Conservation (phyloP, 805 yeast genomes). For the Kregervanrija fluxuum region DNA sequence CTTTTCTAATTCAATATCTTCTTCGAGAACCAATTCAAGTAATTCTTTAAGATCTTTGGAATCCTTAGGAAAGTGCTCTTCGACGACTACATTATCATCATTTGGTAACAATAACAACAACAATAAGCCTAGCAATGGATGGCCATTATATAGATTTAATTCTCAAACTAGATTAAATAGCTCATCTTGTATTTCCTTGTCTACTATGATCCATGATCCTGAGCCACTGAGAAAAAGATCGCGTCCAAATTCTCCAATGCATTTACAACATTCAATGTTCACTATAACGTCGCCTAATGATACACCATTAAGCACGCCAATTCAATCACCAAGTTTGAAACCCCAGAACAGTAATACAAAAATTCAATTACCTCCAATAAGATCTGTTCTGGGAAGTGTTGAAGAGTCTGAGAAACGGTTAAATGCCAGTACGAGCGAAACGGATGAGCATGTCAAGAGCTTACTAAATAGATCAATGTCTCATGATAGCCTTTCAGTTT, state of each 20-base stretch:
- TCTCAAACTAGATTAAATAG: constrained; percentile 18
- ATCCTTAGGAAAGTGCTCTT: constrained; percentile 20
- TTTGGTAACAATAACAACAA: constrained; percentile 9
- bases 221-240: constrained; percentile 31
- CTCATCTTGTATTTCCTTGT: constrained; percentile 10
- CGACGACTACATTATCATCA: constrained; percentile 21
- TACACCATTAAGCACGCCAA: constrained; percentile 27
- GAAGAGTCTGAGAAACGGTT: constrained; percentile 10
- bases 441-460: constrained; percentile 23
- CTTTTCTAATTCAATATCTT: constrained; percentile 5
- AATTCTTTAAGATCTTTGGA: constrained; percentile 26
- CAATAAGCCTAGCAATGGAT: not conserved
- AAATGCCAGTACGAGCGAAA: constrained; percentile 14
- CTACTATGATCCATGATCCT: constrained; percentile 18
- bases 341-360: constrained; percentile 13
- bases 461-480: constrained; percentile 21
- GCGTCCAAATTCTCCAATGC: constrained; percentile 25
- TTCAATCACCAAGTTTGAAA: constrained; percentile 31
- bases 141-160: constrained; percentile 7
- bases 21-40: constrained; percentile 27
- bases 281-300: constrained; percentile 29
- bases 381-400: constrained; percentile 21
- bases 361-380: constrained; percentile 27
- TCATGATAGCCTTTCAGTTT: constrained; percentile 17
- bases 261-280: constrained; percentile 28